Percentiles rank a stretch among this genome's conserved stretches.
Evolutionary conservation across 345 rosid species (phyloP).

Genomic region (Sisymbrium irio): DNA sequence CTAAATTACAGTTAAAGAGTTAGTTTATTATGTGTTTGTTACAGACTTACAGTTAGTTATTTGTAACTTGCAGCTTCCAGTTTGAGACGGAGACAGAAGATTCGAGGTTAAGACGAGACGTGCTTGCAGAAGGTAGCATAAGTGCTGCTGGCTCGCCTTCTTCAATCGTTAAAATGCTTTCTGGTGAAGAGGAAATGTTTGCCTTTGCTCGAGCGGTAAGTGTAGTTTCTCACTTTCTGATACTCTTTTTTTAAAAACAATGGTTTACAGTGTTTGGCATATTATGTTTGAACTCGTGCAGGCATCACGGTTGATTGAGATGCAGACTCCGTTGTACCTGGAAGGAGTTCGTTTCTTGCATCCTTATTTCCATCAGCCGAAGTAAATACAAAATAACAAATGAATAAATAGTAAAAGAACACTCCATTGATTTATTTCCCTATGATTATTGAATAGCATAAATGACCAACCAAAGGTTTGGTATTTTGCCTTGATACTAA

Average conservation of each 20-base stretch:
- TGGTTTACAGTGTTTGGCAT: neutral
- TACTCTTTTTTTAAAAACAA: neutral
- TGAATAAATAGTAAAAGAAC: neutral
- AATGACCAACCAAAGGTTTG: neutral
- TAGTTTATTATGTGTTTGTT: neutral
- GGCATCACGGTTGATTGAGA: slow-evolving; percentile 85
- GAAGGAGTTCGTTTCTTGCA: slow-evolving; percentile 67
- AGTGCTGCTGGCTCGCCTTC: slow-evolving; percentile 65
- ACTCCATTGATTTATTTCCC: neutral
- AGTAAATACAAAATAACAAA: slow-evolving; percentile 1
- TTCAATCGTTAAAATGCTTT: slow-evolving; percentile 69
- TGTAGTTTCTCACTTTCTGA: slow-evolving; percentile 17
- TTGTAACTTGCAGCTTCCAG: slow-evolving; percentile 58
- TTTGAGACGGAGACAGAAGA: slow-evolving; percentile 89
- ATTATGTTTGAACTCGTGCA: slow-evolving; percentile 36
- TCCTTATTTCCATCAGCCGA: slow-evolving; percentile 56
- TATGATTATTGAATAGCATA: slow-evolving; percentile 4
- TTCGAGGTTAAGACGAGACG: slow-evolving; percentile 70
- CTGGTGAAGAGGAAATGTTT: slow-evolving; percentile 91
- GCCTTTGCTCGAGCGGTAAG: slow-evolving; percentile 92
- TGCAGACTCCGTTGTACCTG: slow-evolving; percentile 82
- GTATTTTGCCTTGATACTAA: neutral
- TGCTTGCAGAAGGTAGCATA: slow-evolving; percentile 67
- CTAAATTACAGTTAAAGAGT: neutral
- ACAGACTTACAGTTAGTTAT: neutral